These are phyloP conservation scores for Forsythia suspensa DNA, from an alignment of 257 asterid species.

Conservation along the genomic window DNA sequence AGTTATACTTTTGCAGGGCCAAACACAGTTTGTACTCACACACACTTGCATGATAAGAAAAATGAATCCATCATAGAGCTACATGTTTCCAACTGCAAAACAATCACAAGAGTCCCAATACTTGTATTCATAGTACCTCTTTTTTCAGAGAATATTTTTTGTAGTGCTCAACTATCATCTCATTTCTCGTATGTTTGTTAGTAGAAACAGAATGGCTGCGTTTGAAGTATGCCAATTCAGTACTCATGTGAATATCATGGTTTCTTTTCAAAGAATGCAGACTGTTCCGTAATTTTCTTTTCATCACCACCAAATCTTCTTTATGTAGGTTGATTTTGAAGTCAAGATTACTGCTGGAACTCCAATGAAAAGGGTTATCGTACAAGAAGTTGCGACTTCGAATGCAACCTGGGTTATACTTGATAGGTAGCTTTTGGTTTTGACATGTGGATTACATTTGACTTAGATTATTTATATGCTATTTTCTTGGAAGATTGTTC, in stretches of 20 bases:
- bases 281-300: neutral
- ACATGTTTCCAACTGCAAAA: too few relatives aligned
- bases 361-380: conserved; percentile 48
- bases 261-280: neutral
- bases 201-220: neutral
- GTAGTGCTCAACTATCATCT: neutral
- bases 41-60: too few relatives aligned
- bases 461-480: neutral
- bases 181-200: neutral
- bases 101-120: too few relatives aligned
- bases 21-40: neutral
- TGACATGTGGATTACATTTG: conserved; percentile 4
- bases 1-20: neutral
- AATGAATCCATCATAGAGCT: too few relatives aligned
- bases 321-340: conserved; percentile 62
- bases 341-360: conserved; percentile 73
- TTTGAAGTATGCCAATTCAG: neutral
- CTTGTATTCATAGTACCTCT: neutral
- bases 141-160: neutral
- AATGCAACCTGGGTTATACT: conserved; percentile 66
- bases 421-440: conserved; percentile 49
- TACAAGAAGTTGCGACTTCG: conserved; percentile 51
- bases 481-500: neutral
- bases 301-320: neutral
- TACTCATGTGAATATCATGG: neutral